Base-by-base conservation (phyloP, 768 basidiomycete genomes). In the Auricularia auricula-judae region DNA sequence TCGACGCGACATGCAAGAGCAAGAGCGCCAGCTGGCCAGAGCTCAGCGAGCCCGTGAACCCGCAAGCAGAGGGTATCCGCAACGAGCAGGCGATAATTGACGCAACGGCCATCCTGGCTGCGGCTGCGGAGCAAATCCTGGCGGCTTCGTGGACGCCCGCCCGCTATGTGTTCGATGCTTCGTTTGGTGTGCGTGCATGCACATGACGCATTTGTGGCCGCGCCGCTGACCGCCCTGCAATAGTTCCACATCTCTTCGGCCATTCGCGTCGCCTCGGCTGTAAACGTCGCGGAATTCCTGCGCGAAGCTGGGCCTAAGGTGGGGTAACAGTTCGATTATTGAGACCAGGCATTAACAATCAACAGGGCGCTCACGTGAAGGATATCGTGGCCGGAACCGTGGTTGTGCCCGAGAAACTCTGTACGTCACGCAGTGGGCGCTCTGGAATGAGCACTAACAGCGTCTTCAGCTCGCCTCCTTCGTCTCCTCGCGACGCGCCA, bases 251-350 rank as follows among this genome's bases (percentile, higher is more conserved):
- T 18, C 23, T 59, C 56, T 7, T 59, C 56, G 29, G 56, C 56
- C 34, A 29, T 59, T 14, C 56, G 56, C 12, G 23, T 34, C 18
- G 56, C 56, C 4, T 12, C 14, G 11, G 56, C 23, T 14, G 82
- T 87, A 1, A 86, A 90, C 69, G 80, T 84, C 35, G 81, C 82
- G 5, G 89, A 91, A 70, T 82, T 90, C 14, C 77, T 91, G 1
- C 81, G 86, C 10, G 85, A 84, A 64, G 84, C 85, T 18, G 87
- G 86, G 11, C 56, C 56, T 23, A 29, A 59, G 56, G 56, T 59
- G 34, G 11, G 4, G 1, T 77, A 3, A 81, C 0, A 66, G 23
- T 8, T 5, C 5, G 21, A 34, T 59, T 10, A 29, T 29, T 23
- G 56, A 5, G 5, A 4, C 56, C 21, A 12, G 56, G 8, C 8